Evolutionary conservation across 495 filamentous ascomycete genomes (phyloP).

Genomic region (Tuber magnatum): DNA sequence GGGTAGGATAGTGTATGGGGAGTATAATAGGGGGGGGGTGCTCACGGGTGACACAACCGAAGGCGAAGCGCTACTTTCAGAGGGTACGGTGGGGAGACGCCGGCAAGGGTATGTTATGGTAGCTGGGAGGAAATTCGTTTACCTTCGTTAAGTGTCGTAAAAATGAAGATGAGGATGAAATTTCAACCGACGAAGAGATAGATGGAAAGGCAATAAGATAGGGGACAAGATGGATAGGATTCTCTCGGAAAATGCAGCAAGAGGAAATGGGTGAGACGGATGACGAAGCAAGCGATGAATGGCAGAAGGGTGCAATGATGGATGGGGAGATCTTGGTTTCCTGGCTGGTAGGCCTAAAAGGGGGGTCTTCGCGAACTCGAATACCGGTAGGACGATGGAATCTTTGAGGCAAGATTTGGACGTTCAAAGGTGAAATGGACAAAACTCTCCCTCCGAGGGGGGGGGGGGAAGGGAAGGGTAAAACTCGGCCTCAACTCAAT

Average conservation of each 20-base stretch:
- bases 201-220: background rate
- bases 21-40: background rate
- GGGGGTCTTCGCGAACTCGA: slow-evolving; percentile 11
- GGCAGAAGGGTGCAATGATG: background rate
- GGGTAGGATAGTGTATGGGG: slow-evolving; percentile 9
- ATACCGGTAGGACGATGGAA: slow-evolving; percentile 7
- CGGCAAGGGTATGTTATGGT: background rate
- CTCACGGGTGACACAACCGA: background rate
- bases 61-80: background rate
- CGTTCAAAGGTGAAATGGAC: slow-evolving; percentile 7
- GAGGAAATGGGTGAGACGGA: slow-evolving; percentile 9
- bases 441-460: slow-evolving; percentile 2
- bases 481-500: slow-evolving; percentile 23
- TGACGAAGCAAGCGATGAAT: slow-evolving; percentile 1
- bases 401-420: slow-evolving; percentile 8
- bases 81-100: background rate
- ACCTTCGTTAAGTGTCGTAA: slow-evolving; percentile 18
- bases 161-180: slow-evolving; percentile 5
- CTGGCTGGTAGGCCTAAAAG: background rate
- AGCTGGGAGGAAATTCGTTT: slow-evolving; percentile 15
- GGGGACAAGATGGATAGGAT: background rate
- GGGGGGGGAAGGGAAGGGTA: slow-evolving; percentile 17
- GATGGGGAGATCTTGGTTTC: background rate
- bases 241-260: slow-evolving; percentile 11
- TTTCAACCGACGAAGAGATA: background rate